Conservation (phyloP, 345 rosid genomes). For the Eucalyptus urophylla region DNA sequence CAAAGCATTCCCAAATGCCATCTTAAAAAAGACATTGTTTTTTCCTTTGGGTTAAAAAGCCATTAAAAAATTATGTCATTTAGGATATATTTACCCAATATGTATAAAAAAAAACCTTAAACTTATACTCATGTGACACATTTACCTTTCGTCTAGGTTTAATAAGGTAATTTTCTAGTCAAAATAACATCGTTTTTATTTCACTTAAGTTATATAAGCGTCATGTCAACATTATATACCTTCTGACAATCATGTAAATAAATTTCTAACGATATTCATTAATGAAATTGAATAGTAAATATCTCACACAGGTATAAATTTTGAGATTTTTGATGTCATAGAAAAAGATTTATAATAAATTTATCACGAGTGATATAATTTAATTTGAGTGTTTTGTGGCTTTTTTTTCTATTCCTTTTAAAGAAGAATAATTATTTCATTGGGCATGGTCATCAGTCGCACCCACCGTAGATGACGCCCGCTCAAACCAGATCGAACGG, state of each 20-base stretch:
- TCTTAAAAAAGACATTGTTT: neutral
- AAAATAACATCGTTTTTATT: too few relatives aligned
- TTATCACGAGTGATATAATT: too few relatives aligned
- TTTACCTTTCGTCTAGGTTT: fast-evolving
- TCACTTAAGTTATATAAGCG: fast-evolving
- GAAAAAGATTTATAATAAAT: too few relatives aligned
- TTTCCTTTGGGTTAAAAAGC: neutral
- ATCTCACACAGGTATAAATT: fast-evolving
- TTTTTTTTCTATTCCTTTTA: neutral
- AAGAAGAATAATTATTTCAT: neutral
- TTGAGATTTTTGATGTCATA: too few relatives aligned
- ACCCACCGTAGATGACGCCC: neutral
- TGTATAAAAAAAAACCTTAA: too few relatives aligned
- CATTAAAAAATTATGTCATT: neutral
- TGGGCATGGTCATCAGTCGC: neutral
- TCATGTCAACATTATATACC: fast-evolving
- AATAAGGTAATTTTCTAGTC: too few relatives aligned
- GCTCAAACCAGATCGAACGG: neutral
- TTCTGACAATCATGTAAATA: neutral
- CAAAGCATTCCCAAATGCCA: neutral
- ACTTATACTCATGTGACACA: fast-evolving
- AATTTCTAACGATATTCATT: fast-evolving
- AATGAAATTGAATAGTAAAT: too few relatives aligned
- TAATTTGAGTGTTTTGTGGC: neutral
- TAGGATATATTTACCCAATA: too few relatives aligned